Base-by-base conservation (phyloP, 2,329 filamentous ascomycete genomes). In the Saccharata proteae region DNA sequence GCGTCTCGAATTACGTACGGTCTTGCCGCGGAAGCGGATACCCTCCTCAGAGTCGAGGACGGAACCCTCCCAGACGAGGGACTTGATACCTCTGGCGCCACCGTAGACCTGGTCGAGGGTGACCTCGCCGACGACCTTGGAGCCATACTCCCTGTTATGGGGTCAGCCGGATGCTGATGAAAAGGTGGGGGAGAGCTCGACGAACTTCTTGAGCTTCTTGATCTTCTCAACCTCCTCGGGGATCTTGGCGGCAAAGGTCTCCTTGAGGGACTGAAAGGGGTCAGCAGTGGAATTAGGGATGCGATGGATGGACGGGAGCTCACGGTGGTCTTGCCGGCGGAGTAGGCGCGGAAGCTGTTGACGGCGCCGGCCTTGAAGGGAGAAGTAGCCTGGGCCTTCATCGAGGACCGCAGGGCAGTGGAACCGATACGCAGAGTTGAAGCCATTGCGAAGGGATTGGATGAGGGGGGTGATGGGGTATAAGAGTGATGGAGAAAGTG, bases 61-160 rank as follows among this genome's bases (percentile, higher is more conserved):
- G 53, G 90, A 98, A 51, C 88, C 77, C 69, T 98, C 90, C 90
- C 90, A 98, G 52, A 98, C 90, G 40, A 98, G 79, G 49, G 79
- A 80, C 77, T 96, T 98, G 69, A 98, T 93, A 55, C 90, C 88
- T 70, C 90, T 88, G 56, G 90, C 90, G 77, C 90, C 90, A 61
- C 90, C 90, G 62, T 96, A 98, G 58, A 93, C 90, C 70, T 98
- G 90, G 72, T 96, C 90, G 46, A 98, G 82, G 40, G 90, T 98
- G 59, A 98, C 84, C 74, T 96, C 84, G 62, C 90, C 88, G 48
- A 98, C 59, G 53, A 96, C 83, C 70, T 88, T 96, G 71, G 71
- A 82, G 60, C 90, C 90, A 62, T 92, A 76, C 58, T 93, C 88
- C 68, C 85, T 93, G 48, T 35, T 37, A 45, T 43, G 38, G 36